Evolutionary conservation across 164 flowering plant genomes (phyloP), one percentile per base, ranked within the genome.

Genomic region (Kingdonia uniflora): DNA sequence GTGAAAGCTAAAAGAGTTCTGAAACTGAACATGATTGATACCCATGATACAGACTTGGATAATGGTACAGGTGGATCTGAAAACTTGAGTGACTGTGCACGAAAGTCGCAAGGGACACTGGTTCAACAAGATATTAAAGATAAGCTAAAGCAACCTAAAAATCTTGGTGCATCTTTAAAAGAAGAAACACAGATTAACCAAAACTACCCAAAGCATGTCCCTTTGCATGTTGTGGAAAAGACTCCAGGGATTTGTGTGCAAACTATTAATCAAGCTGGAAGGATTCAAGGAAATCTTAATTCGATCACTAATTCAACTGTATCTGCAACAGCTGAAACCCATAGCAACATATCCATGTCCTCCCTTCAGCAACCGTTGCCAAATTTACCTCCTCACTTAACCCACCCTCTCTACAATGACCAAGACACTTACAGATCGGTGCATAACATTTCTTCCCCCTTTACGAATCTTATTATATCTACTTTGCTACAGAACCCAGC

Each of bases 401-500:
- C 23, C 74, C 79, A 38, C 14, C 74, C 40, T 63, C 55, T 29
- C 8, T 3, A 29, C 46, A 68, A 63, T 21, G 64, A 60, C 51
- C 82, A 74, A 68, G 81, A 79, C 44, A 72, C 68, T 46, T 80
- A 71, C 60, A 61, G 14, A 41, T 70, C 89, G 19, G 71, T 65
- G 60, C 65, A 72, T 55, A 81, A 87, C 37, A 53, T 73, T 5
- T 75, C 91, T 20, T 67, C 87, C 17, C 59, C 80, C 0, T 81
- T 85, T 64, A 66, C 91, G 5, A 80, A 72, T 67, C 76, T 80
- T 23, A 62, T 84, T 52, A 68, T 82, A 11, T 82, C 91, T 49
- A 60, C 76, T 56, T 68, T 92, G 63, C 65, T 77, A 29, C 95
- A 85, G 55, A 92, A 87, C 56, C 95, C 96, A 15, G 82, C 85